Conservation (phyloP, 192 early-diverging fungal species). For the Mortierella antarctica region DNA sequence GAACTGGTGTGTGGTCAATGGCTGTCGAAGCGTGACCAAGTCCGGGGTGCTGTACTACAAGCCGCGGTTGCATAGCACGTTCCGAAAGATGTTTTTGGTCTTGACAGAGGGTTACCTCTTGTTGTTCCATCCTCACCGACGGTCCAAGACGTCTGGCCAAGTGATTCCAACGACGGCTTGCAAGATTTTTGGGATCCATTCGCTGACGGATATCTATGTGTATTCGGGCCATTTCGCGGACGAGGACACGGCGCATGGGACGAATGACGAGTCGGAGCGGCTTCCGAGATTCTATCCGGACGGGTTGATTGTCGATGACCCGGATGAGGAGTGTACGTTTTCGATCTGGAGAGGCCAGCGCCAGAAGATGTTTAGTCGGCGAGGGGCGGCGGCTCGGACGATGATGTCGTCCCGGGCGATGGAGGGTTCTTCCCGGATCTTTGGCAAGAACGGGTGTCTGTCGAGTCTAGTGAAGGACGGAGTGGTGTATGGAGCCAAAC, state of each 20-base stretch:
- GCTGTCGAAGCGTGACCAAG: slow-evolving; percentile 52
- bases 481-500: slow-evolving; percentile 26
- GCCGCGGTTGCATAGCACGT: slow-evolving; percentile 24
- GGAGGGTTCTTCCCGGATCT: slow-evolving; percentile 20
- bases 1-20: slow-evolving; percentile 57
- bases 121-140: slow-evolving; percentile 39
- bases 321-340: slow-evolving; percentile 56
- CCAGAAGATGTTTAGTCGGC: slow-evolving; percentile 34
- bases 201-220: slow-evolving; percentile 51
- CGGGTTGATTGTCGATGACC: slow-evolving; percentile 48
- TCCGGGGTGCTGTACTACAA: slow-evolving; percentile 52
- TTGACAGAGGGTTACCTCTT: slow-evolving; percentile 43
- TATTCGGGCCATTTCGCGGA: slow-evolving; percentile 54
- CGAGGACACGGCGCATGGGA: slow-evolving; percentile 43
- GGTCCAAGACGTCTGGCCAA: slow-evolving; percentile 23
- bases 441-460: slow-evolving; percentile 26
- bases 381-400: slow-evolving; percentile 5
- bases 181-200: slow-evolving; percentile 25
- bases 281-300: slow-evolving; percentile 47
- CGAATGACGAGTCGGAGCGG: slow-evolving; percentile 30
- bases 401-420: slow-evolving; percentile 14
- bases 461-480: slow-evolving; percentile 39
- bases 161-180: slow-evolving; percentile 16
- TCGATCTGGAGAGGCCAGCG: slow-evolving; percentile 50
- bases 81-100: slow-evolving; percentile 49